phyloP scores from a whole-genome alignment of 163 green algal species.

The Scenedesmus sp. region DNA sequence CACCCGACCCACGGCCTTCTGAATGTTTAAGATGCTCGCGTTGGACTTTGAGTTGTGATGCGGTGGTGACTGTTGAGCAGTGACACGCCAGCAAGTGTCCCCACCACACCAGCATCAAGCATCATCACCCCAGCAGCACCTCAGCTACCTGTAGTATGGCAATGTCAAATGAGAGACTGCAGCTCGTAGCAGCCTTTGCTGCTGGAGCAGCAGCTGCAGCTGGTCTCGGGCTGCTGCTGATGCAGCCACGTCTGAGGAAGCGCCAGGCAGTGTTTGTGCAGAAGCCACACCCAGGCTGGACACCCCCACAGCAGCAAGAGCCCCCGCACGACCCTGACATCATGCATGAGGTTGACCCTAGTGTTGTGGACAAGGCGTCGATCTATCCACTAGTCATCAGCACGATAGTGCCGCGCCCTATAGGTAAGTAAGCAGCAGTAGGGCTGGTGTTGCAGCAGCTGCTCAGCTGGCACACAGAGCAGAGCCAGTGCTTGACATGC shows the following conservation, averaged over 20 bases:
- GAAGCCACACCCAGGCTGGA: constrained; percentile 75
- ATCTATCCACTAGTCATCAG: constrained; percentile 88
- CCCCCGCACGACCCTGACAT: constrained; percentile 52
- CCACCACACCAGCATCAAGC: background rate
- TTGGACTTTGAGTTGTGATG: too few relatives aligned
- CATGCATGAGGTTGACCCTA: constrained; percentile 53
- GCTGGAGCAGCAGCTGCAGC: constrained; percentile 14
- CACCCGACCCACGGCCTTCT: too few relatives aligned
- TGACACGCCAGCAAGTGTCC: background rate
- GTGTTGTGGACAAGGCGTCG: constrained; percentile 16
- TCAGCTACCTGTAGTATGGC: background rate
- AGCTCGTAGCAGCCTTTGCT: constrained; percentile 3
- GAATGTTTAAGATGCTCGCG: background rate
- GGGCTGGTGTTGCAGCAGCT: background rate
- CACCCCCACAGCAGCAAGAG: constrained; percentile 66
- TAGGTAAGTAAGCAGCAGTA: background rate
- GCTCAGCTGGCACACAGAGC: background rate
- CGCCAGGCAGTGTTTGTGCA: background rate
- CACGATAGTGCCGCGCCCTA: constrained; percentile 68
- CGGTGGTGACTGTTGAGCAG: background rate
- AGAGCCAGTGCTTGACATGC: too few relatives aligned
- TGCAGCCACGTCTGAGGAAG: background rate
- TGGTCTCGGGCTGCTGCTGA: background rate
- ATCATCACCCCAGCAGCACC: background rate
- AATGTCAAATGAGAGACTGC: background rate